Conservation (phyloP, 192 early-diverging fungal genomes). For the Coemansia sp. region DNA sequence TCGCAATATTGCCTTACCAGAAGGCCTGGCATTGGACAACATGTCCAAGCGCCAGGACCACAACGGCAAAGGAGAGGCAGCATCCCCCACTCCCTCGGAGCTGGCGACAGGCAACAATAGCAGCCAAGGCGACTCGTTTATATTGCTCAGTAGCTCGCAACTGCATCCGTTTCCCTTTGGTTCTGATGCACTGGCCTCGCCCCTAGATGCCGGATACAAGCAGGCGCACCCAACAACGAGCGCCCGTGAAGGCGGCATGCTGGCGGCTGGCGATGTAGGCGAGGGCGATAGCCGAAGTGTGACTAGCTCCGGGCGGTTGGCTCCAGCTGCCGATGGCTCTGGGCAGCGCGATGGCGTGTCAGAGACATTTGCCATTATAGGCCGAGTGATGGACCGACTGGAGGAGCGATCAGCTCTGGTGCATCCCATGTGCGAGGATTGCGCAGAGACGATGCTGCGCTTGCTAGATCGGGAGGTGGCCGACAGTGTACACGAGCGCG, state of each 20-base stretch:
- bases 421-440: slow-evolving; percentile 91
- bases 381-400: slow-evolving; percentile 77
- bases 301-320: slow-evolving; percentile 8
- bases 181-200: slow-evolving; percentile 6
- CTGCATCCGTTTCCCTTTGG: slow-evolving; percentile 19
- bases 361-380: slow-evolving; percentile 44
- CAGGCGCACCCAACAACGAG: not conserved
- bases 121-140: slow-evolving; percentile 53
- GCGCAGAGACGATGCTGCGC: slow-evolving; percentile 77
- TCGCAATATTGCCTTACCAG: not conserved
- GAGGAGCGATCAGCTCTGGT: slow-evolving; percentile 72
- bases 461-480: slow-evolving; percentile 69
- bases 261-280: not conserved
- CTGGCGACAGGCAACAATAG: slow-evolving; percentile 9
- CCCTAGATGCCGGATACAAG: not conserved
- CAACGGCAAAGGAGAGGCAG: not conserved
- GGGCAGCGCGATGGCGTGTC: slow-evolving; percentile 33
- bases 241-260: not conserved
- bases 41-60: not conserved
- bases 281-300: slow-evolving; percentile 2
- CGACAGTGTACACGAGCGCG: slow-evolving; percentile 72
- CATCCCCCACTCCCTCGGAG: not conserved
- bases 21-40: not conserved
- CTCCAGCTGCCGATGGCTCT: not conserved
- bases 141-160: slow-evolving; percentile 50